Percentiles rank a stretch among this genome's conserved stretches.
These are phyloP conservation scores for Populus deltoides DNA, from an alignment of 345 rosid genomes.

Conservation along the genomic window DNA sequence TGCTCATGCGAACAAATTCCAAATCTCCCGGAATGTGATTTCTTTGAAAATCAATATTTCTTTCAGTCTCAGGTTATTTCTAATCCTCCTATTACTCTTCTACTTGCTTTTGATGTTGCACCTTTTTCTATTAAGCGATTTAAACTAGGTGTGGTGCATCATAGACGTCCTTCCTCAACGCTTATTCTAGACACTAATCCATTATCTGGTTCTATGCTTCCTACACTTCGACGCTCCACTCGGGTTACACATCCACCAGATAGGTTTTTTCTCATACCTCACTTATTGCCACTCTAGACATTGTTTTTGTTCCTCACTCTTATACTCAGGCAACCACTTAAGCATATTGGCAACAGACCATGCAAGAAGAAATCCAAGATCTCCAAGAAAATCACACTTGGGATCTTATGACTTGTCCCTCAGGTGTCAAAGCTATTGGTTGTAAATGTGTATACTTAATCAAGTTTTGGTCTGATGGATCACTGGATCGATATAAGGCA, in stretches of 20 bases:
- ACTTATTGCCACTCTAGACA: background rate
- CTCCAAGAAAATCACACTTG: background rate
- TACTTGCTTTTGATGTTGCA: background rate
- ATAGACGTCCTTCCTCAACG: background rate
- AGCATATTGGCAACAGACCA: background rate
- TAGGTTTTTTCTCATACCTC: background rate
- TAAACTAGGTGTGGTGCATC: background rate
- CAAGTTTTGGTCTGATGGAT: background rate
- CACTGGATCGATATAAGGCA: background rate
- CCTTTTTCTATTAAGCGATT: too few relatives aligned
- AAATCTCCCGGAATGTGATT: fast-evolving
- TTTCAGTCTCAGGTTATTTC: background rate
- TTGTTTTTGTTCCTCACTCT: background rate
- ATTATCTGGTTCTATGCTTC: background rate
- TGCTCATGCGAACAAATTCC: too few relatives aligned
- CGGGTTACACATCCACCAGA: background rate
- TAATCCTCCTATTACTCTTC: background rate
- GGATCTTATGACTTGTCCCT: background rate
- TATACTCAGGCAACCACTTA: background rate
- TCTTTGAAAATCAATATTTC: too few relatives aligned
- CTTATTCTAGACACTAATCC: background rate
- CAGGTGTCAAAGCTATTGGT: background rate
- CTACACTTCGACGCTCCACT: background rate
- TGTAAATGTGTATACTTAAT: background rate
- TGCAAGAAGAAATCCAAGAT: background rate